Base-by-base conservation (phyloP, 2,329 filamentous ascomycete genomes). In the Alternaria gaisen region DNA sequence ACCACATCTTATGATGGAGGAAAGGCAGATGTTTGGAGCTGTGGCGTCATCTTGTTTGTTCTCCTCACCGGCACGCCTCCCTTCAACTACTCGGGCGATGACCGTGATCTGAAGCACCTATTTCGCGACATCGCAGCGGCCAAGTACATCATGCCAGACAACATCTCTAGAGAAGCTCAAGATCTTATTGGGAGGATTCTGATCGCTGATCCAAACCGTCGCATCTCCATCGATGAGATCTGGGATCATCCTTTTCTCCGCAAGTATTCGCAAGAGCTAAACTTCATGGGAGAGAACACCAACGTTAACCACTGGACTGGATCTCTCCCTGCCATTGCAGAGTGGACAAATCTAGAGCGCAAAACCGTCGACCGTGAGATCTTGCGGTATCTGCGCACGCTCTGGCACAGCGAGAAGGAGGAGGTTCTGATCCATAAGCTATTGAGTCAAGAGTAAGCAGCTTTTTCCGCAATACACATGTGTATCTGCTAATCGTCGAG, bases 11-110 rank as follows among this genome's bases (percentile, higher is more conserved):
- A 99, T 76, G 89, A 90, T 56, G 95, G 94, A 11, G 91, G 93
- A 54, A 90, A 89, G 72, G 92, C 93, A 8, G 95, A 99, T 72
- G 91, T 97, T 48, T 99, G 95, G 95, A 97, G 94, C 75, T 89
- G 87, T 67, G 87, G 87, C 70, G 87, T 90, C 57, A 89, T 90
- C 58, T 80, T 99, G 0, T 99, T 91, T 76, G 94, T 93, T 11
- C 89, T 97, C 81, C 84, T 99, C 22, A 91, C 91, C 24, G 93
- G 92, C 1, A 88, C 87, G 26, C 87, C 97, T 2, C 95, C 95
- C 0, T 99, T 97, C 79, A 83, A 83, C 66, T 84, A 83, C 67
- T 79, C 79, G 10, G 74, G 72, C 12, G 72, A 78, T 12, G 74
- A 76, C 16, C 82, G 85, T 16, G 83, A 91, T 69, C 79, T 92